Conservation (phyloP, 75 land plant genomes). For the Isoetes taiwanensis region DNA sequence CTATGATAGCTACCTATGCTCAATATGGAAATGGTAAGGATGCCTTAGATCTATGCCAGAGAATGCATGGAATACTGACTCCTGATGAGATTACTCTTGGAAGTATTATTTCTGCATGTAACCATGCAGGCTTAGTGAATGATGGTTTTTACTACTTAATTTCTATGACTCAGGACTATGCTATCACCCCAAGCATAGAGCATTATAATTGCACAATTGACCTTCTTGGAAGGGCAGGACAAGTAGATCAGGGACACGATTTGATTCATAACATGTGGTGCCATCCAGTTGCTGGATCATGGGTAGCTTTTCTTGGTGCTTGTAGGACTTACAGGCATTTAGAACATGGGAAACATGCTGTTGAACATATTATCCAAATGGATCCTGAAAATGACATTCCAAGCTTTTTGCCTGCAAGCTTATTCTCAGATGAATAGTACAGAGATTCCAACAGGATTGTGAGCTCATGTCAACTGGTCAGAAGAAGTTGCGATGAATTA, state of each 20-base stretch:
- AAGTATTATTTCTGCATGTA: no score
- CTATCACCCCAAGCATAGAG: constrained; percentile 14
- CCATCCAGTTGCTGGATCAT: constrained; percentile 23
- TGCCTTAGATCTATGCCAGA: constrained; percentile 17
- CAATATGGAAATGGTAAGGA: constrained; percentile 11
- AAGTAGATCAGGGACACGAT: constrained; percentile 14
- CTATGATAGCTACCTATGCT: constrained; percentile 34
- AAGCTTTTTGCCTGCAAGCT: no score
- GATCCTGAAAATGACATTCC: constrained; percentile 31
- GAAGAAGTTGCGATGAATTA: no score
- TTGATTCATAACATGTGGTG: constrained; percentile 26
- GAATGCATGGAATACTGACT: constrained; percentile 20
- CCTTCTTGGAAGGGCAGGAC: constrained; percentile 25
- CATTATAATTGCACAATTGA: constrained; percentile 38
- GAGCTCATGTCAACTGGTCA: no score
- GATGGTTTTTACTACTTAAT: no score
- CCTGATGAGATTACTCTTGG: no score
- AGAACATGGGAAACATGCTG: constrained; percentile 18
- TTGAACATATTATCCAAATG: constrained; percentile 13
- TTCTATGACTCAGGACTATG: no score
- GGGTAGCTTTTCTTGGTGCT: constrained; percentile 31
- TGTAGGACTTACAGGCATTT: constrained; percentile 19
- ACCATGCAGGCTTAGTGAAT: no score
- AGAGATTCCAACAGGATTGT: no score
- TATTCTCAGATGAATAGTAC: no score